Conservation (phyloP, 1,284 basidiomycete genomes). For the Sutorius eximius region DNA sequence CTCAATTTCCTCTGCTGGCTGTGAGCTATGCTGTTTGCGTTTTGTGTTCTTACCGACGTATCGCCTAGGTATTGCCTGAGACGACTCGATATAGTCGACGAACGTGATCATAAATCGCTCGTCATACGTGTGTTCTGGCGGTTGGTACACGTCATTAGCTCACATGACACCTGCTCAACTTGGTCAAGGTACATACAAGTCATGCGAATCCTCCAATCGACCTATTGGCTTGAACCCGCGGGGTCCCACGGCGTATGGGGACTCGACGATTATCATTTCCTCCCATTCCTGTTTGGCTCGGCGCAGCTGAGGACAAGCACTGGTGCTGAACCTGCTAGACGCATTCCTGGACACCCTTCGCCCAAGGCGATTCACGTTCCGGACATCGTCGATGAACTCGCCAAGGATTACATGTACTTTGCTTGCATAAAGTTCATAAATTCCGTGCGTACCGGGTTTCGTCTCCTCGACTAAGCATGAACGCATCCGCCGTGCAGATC, state of each 20-base stretch:
- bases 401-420: constrained; percentile 95
- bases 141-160: constrained; percentile 38
- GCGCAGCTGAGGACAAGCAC: constrained; percentile 62
- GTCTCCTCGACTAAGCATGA: not conserved
- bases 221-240: constrained; percentile 98
- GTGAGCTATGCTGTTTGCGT: constrained; percentile 50
- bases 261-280: constrained; percentile 96
- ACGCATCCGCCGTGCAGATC: constrained; percentile 53
- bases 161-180: not conserved
- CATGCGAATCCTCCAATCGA: constrained; percentile 89
- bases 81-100: constrained; percentile 66
- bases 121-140: constrained; percentile 92
- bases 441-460: constrained; percentile 56
- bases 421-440: constrained; percentile 97
- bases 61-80: constrained; percentile 74
- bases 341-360: constrained; percentile 65
- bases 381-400: constrained; percentile 93
- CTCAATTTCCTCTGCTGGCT: constrained; percentile 97
- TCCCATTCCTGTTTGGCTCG: constrained; percentile 91
- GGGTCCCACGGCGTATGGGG: constrained; percentile 99
- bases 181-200: constrained; percentile 75
- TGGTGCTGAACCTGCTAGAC: constrained; percentile 4
- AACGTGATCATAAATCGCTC: constrained; percentile 73
- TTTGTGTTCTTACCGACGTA: not conserved
- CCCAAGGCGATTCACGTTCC: constrained; percentile 92